Evolutionary conservation across 202 grass and related monocot genomes (phyloP).

Genomic region (Tripidium arundinaceum): DNA sequence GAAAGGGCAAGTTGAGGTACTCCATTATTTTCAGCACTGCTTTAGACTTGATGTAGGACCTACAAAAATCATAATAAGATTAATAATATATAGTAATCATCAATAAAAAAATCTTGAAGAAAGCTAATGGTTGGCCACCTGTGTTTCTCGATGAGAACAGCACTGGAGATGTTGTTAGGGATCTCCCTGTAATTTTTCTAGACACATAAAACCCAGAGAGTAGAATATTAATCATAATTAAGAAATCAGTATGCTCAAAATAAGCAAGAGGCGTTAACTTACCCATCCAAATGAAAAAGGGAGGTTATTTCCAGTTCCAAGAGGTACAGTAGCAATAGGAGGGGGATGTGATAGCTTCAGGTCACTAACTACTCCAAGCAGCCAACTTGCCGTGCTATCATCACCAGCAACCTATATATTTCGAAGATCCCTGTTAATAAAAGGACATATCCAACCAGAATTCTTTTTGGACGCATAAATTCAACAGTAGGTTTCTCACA

Average conservation of each 20-base stretch:
- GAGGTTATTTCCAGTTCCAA: slow-evolving; percentile 96
- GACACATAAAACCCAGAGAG: neutral
- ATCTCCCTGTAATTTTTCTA: slow-evolving; percentile 39
- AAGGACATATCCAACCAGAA: neutral
- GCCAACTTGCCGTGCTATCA: slow-evolving; percentile 97
- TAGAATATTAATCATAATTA: neutral
- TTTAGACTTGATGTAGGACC: slow-evolving; percentile 91
- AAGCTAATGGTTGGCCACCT: slow-evolving; percentile 24
- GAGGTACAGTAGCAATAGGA: slow-evolving; percentile 88
- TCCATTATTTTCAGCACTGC: slow-evolving; percentile 92
- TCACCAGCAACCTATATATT: slow-evolving; percentile 91
- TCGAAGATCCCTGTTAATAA: slow-evolving; percentile 22
- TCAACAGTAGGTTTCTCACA: slow-evolving; percentile 42
- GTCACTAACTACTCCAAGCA: slow-evolving; percentile 94
- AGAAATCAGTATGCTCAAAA: neutral
- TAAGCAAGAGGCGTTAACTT: neutral
- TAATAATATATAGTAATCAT: too few relatives aligned
- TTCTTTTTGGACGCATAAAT: neutral
- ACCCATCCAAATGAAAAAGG: slow-evolving; percentile 99
- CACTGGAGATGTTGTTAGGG: slow-evolving; percentile 85
- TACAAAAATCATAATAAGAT: neutral
- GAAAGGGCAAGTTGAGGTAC: slow-evolving; percentile 79
- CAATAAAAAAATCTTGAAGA: neutral
- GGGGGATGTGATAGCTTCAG: slow-evolving; percentile 74
- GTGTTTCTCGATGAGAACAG: slow-evolving; percentile 82